Percentiles rank a stretch among this genome's conserved stretches.
Conservation (phyloP, 169 alveolate genomes). For the Cryptosporidium muris region DNA sequence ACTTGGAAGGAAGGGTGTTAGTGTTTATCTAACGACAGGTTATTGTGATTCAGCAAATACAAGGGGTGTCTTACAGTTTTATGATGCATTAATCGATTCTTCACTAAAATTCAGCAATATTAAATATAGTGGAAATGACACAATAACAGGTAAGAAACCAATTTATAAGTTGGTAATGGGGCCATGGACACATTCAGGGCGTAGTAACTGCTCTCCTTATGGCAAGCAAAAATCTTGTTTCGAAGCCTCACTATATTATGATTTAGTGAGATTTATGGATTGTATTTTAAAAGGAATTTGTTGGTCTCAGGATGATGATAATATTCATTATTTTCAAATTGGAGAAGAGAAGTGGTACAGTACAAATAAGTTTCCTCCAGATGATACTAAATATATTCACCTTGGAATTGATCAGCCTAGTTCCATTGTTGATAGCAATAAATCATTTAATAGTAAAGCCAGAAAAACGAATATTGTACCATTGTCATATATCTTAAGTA, state of each 20-base stretch:
- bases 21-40: slow-evolving; percentile 73
- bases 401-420: slow-evolving; percentile 42
- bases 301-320: slow-evolving; percentile 73
- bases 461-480: slow-evolving; percentile 49
- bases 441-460: slow-evolving; percentile 17
- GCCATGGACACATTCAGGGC: slow-evolving; percentile 77
- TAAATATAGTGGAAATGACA: slow-evolving; percentile 39
- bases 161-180: slow-evolving; percentile 73
- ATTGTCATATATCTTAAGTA: slow-evolving; percentile 19
- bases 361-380: slow-evolving; percentile 72
- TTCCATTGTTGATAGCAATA: slow-evolving; percentile 54
- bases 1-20: slow-evolving; percentile 73
- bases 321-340: slow-evolving; percentile 77
- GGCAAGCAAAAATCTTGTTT: slow-evolving; percentile 74
- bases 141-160: slow-evolving; percentile 35
- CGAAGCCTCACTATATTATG: slow-evolving; percentile 72
- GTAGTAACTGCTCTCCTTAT: slow-evolving; percentile 75
- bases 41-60: slow-evolving; percentile 76
- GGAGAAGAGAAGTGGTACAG: slow-evolving; percentile 76
- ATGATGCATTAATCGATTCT: slow-evolving; percentile 59
- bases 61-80: slow-evolving; percentile 74
- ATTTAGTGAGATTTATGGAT: slow-evolving; percentile 75
- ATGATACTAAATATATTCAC: slow-evolving; percentile 55
- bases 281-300: slow-evolving; percentile 74
- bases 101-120: slow-evolving; percentile 32